These are phyloP conservation scores for Cantharellus anzutake DNA, from an alignment of 768 basidiomycete species.

Conservation along the genomic window DNA sequence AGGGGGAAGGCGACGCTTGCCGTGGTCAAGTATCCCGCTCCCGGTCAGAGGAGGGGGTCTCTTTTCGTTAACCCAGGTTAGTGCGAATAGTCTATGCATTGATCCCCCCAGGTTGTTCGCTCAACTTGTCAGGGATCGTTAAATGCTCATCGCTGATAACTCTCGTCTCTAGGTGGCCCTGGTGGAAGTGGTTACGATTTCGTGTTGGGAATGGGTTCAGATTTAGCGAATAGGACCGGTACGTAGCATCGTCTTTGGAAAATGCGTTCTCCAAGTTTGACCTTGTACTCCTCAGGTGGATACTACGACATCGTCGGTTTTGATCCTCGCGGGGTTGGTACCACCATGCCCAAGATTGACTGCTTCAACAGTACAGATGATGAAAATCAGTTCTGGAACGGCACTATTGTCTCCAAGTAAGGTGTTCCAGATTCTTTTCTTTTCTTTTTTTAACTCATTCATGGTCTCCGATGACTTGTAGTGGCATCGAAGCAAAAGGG, in stretches of 20 bases:
- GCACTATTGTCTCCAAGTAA: not conserved
- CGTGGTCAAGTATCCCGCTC: not conserved
- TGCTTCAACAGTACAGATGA: constrained; percentile 1
- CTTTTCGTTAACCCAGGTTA: constrained; percentile 4
- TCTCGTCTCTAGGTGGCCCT: not conserved
- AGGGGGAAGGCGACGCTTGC: constrained; percentile 1
- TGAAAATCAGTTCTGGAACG: not conserved
- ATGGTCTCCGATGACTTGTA: too few species aligned
- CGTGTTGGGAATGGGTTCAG: not conserved
- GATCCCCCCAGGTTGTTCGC: not conserved
- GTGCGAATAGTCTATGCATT: not conserved
- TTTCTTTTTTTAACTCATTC: not conserved
- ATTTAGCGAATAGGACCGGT: too few species aligned
- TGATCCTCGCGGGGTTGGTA: constrained; percentile 3
- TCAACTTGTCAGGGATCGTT: not conserved
- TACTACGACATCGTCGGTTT: not conserved
- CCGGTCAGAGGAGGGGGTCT: not conserved
- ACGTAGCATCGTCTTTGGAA: too few species aligned
- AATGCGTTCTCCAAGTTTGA: too few species aligned
- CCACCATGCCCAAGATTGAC: not conserved
- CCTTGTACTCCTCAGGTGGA: too few species aligned
- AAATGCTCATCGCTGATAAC: too few species aligned
- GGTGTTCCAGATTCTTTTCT: not conserved
- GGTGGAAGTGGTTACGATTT: constrained; percentile 1
- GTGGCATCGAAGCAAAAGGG: constrained; percentile 2